Evolutionary conservation across 169 alveolate species (phyloP), one percentile per base, ranked within the genome.

Genomic region (Perkinsus olseni): DNA sequence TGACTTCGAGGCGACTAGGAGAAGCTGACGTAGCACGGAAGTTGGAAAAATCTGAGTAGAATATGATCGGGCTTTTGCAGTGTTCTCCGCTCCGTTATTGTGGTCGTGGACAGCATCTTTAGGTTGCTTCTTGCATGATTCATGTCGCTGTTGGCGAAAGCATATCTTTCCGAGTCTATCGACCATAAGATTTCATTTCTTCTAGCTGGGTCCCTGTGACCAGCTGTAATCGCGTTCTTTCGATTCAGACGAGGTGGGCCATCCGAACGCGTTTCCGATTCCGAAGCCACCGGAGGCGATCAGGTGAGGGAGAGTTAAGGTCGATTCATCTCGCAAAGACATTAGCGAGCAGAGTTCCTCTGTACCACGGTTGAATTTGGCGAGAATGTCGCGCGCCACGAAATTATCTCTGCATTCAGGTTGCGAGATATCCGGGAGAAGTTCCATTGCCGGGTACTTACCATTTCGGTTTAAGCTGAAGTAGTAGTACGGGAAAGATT

Each of bases 401-500:
- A 8, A 74, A 4, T 36, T 17, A 4, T 13, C 39, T 21, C 48
- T 36, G 0, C 24, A 40, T 10, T 38, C 91, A 36, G 91, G 91
- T 21, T 38, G 48, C 91, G 40, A 13, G 48, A 74, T 74, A 39
- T 91, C 38, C 93, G 93, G n/a, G 93, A 91, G 50, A 91, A 91
- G 74, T 91, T 91, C n/a, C 93, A 39, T 51, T 91, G 93, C 93
- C 93, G 40, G 93, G 93, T 28, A 31, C n/a, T 0, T 91, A 91
- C 39, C 93, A 91, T 91, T 91, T 91, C 93, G 93, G 13, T 91
- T 91, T 39, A 91, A 91, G 74, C 93, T 91, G 74, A 91, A 91
- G 93, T 91, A 62, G 4, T 62, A 62, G 4, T 28, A 24, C 36
- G 34, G 82, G 62, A 17, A 45, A 10, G 24, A 45, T 45, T 45